Conservation (phyloP, 768 basidiomycete species). For the Collybiopsis luxurians region DNA sequence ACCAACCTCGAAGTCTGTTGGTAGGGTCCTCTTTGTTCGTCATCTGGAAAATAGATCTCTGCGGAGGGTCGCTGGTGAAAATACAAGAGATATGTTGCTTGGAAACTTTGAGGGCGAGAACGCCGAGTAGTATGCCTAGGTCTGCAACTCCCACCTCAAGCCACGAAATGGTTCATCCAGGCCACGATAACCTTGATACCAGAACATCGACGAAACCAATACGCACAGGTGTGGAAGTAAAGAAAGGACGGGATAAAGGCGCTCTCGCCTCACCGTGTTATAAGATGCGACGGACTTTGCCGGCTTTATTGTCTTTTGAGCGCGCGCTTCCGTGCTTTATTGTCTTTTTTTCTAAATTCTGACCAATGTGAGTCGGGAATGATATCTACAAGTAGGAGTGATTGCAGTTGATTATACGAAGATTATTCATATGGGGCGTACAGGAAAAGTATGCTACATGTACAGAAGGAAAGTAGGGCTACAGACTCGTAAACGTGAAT, state of each 20-base stretch:
- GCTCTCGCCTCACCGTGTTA: background rate
- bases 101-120: background rate
- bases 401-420: background rate
- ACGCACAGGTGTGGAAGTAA: background rate
- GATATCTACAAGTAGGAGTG: background rate
- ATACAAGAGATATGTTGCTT: background rate
- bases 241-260: background rate
- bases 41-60: background rate
- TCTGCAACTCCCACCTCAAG: too few species aligned
- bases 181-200: too few species aligned
- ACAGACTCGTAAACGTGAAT: background rate
- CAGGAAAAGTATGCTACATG: background rate
- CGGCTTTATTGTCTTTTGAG: conserved; percentile 2
- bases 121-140: background rate
- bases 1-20: background rate
- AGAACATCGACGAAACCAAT: too few species aligned
- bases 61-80: background rate
- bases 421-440: background rate
- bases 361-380: background rate
- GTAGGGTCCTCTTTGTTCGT: too few species aligned
- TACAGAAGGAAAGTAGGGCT: background rate
- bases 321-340: conserved; percentile 1
- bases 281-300: background rate
- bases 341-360: background rate
- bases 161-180: too few species aligned